Conservation (phyloP, 169 alveolate species). For the Cryptosporidium canis region DNA sequence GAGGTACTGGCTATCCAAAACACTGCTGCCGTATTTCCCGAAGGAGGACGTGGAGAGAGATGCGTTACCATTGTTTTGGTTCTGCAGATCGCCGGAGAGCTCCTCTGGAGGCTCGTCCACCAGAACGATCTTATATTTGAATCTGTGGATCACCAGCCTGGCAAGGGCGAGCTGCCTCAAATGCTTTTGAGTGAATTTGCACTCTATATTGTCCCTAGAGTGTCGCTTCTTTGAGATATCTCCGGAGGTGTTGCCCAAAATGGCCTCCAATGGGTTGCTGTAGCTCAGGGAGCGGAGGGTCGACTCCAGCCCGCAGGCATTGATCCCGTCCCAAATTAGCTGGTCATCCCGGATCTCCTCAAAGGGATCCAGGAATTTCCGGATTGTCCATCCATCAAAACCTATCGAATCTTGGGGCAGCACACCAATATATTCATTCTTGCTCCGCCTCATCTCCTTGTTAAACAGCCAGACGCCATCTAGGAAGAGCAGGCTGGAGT, state of each 20-base stretch:
- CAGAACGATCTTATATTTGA: conserved; percentile 77
- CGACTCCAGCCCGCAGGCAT: conserved; percentile 20
- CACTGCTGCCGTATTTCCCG: not conserved
- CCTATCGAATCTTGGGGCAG: conserved; percentile 78
- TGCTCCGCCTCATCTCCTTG: conserved; percentile 33
- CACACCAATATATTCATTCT: conserved; percentile 73
- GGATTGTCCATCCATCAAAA: conserved; percentile 76
- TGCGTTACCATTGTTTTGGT: not conserved
- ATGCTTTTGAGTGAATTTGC: conserved; percentile 72
- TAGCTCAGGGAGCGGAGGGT: not conserved
- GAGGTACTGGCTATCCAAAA: conserved; percentile 6
- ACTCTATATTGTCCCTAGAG: not conserved
- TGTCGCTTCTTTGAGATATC: not conserved
- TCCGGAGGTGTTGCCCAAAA: not conserved
- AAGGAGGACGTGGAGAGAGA: not conserved
- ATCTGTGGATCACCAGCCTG: conserved; percentile 79
- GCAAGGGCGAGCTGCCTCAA: conserved; percentile 82
- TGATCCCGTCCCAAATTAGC: conserved; percentile 66
- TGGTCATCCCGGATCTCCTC: conserved; percentile 59
- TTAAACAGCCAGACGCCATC: conserved; percentile 29
- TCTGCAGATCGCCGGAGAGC: conserved; percentile 6
- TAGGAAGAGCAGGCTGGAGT: not conserved
- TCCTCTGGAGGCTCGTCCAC: conserved; percentile 84
- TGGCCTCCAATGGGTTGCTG: conserved; percentile 1
- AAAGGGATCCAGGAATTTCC: conserved; percentile 77